phyloP scores from a whole-genome alignment of 2,329 filamentous ascomycete species.

The Penicillium corylophilum region DNA sequence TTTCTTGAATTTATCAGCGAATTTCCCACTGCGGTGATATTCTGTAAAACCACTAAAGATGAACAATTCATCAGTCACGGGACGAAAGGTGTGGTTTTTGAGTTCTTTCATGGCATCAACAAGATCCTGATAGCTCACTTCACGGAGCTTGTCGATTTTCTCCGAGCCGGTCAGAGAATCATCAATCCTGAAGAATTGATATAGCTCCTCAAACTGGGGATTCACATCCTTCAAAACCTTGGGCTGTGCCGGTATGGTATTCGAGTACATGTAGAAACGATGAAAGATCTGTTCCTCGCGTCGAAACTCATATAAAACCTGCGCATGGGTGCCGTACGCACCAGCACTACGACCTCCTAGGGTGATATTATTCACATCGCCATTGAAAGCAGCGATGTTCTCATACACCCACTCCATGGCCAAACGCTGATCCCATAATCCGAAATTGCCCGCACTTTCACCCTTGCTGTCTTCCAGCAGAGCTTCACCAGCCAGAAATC shows the following conservation, averaged over 20 bases:
- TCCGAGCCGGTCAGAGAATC: slow-evolving; percentile 17
- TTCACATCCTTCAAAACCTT: background rate
- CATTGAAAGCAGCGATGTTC: slow-evolving; percentile 37
- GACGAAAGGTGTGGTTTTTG: slow-evolving; percentile 49
- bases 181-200: slow-evolving; percentile 33
- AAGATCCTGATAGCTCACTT: slow-evolving; percentile 33
- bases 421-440: slow-evolving; percentile 19
- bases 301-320: background rate
- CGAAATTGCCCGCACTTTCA: background rate
- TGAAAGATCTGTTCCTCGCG: background rate
- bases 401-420: slow-evolving; percentile 33
- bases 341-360: background rate
- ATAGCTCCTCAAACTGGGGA: background rate
- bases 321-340: background rate
- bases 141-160: slow-evolving; percentile 37
- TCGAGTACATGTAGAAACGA: background rate
- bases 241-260: background rate
- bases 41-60: slow-evolving; percentile 40
- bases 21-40: slow-evolving; percentile 38
- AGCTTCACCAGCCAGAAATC: background rate
- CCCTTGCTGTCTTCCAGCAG: background rate
- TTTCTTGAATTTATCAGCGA: slow-evolving; percentile 40
- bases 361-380: slow-evolving; percentile 30
- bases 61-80: slow-evolving; percentile 46
- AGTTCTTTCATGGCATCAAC: slow-evolving; percentile 38